Percentiles rank a stretch among this genome's conserved stretches.
Conservation (phyloP, 2,329 filamentous ascomycete species). For the Fusarium sp. region DNA sequence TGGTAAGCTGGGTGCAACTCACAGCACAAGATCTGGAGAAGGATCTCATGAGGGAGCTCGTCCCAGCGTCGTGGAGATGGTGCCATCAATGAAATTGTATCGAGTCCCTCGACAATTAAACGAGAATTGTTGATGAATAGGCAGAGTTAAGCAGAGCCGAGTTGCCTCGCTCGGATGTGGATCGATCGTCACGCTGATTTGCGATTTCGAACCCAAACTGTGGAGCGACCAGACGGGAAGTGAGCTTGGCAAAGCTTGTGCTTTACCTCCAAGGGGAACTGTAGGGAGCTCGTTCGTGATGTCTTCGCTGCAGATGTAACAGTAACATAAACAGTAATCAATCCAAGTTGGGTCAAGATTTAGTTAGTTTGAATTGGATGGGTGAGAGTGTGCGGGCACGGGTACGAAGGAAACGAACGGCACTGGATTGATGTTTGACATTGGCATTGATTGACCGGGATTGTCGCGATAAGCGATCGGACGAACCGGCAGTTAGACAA, state of each 20-base stretch:
- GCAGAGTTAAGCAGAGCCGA: conserved; percentile 1
- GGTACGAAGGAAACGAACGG: not conserved
- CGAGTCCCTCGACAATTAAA: not conserved
- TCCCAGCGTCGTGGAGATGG: conserved; percentile 53
- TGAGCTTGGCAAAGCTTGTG: conserved; percentile 37
- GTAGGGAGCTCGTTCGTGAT: not conserved
- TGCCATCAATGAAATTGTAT: conserved; percentile 48
- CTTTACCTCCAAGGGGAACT: not conserved
- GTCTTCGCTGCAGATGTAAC: conserved; percentile 9
- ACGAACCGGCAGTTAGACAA: conserved; percentile 26
- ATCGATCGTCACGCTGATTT: conserved; percentile 22
- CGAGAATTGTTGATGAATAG: conserved; percentile 5
- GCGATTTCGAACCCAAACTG: conserved; percentile 15
- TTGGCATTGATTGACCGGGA: conserved; percentile 16
- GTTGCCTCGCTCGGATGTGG: not conserved
- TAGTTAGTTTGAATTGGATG: conserved; percentile 6
- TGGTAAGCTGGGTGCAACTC: conserved; percentile 51
- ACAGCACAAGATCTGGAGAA: conserved; percentile 74
- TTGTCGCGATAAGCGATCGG: conserved; percentile 36
- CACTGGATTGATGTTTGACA: not conserved
- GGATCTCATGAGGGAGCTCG: conserved; percentile 73
- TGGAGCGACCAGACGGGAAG: conserved; percentile 17
- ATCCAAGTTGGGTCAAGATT: not conserved
- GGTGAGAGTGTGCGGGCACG: conserved; percentile 3
- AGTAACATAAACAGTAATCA: conserved; percentile 5